Percentiles rank a stretch among this genome's conserved stretches.
These are phyloP conservation scores for Oryza officinalis DNA, from an alignment of 176 grass and related monocot species.

Conservation along the genomic window DNA sequence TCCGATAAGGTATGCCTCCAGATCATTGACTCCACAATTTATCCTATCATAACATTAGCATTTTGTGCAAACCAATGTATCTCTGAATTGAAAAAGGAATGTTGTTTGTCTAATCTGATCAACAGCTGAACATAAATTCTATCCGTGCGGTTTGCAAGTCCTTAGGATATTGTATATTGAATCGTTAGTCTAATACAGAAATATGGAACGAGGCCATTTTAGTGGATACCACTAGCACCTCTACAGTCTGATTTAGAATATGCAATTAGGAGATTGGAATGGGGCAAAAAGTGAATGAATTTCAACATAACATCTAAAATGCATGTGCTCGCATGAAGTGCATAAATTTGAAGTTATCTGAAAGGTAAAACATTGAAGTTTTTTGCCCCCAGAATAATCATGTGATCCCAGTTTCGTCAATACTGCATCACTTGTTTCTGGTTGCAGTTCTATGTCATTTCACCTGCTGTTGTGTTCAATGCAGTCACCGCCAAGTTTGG, in stretches of 20 bases:
- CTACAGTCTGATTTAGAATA: not conserved
- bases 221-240: not conserved
- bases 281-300: not conserved
- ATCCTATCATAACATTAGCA: not conserved
- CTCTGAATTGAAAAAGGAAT: not conserved
- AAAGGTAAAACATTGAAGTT: not conserved
- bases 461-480: slow-evolving; percentile 26
- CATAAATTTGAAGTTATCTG: not conserved
- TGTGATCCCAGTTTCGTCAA: not conserved
- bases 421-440: not conserved
- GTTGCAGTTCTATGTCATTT: not conserved
- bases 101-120: not conserved
- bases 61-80: not conserved
- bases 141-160: not conserved
- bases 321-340: not conserved
- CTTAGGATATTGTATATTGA: not conserved
- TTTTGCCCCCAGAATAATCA: not conserved
- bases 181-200: not conserved
- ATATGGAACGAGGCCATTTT: not conserved
- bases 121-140: not conserved
- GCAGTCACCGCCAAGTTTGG: slow-evolving; percentile 55
- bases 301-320: not conserved
- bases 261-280: not conserved
- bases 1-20: slow-evolving; percentile 65
- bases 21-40: not conserved